Base-by-base conservation (phyloP, 768 basidiomycete genomes). In the Lentinus tigrinus region DNA sequence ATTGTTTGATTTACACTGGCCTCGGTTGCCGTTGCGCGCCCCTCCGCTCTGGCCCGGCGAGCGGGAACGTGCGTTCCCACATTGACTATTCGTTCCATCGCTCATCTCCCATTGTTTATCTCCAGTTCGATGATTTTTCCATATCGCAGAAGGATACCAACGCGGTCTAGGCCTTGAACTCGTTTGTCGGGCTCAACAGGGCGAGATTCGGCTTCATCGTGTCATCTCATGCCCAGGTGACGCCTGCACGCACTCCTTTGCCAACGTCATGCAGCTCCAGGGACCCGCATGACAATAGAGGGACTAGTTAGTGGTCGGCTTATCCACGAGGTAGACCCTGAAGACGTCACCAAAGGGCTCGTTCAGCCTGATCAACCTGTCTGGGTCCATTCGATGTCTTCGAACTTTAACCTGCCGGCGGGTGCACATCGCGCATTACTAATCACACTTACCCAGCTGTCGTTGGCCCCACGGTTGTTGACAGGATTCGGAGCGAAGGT, bases 301-400 rank as follows among this genome's bases (percentile, higher is more conserved):
- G 51, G 39, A 13, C 31, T 46, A 10, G 52, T 54, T 34, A 34
- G 52, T 10, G 28, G 42, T 5, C 42, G 44, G 10, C 26, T 44
- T n/a, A 46, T 44, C 28, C 39, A 46, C 52, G 19, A 44, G 52
- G n/a, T 54, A 13, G 50, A 24, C 34, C n/a, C 21, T 39, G 11
- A 40, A 38, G 50, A 54, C 43, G 43, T 54, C 52, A 3, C 43
- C 52, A 16, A 54, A 54, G 31, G 43, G 53, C 53, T 46, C 53
- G 28, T 37, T 54, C 44, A 24, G n/a, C n/a, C 42, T 36, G 11
- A 31, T 24, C n/a, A 43, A 54, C 23, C 4, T 10, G 17, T 21
- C 19, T 31, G 53, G 53, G 11, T 54, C 53, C 43, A 19, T 54
- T 54, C 17, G 52, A 54, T 14, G 27, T 46, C 8, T 54, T 44